These are phyloP conservation scores for Capsicum chinense DNA, from an alignment of 257 asterid genomes.

Conservation along the genomic window DNA sequence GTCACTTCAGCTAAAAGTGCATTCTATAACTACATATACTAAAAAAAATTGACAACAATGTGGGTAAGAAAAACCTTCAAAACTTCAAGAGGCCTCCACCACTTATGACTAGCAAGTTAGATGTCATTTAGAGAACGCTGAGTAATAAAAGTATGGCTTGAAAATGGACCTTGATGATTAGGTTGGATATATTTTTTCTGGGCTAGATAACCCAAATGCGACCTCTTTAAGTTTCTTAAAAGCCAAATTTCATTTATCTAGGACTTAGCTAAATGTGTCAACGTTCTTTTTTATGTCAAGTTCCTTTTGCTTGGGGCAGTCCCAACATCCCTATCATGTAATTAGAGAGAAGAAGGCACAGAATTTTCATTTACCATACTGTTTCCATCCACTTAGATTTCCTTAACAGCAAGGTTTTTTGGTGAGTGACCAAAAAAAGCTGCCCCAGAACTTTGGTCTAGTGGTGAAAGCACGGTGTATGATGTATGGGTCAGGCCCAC, in stretches of 20 bases:
- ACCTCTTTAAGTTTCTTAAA: not conserved
- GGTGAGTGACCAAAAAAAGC: not conserved
- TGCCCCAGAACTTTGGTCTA: not conserved
- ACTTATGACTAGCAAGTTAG: slow-evolving; percentile 13
- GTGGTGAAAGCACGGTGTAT: not conserved
- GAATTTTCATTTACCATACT: slow-evolving; percentile 17
- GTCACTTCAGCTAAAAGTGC: slow-evolving; percentile 30
- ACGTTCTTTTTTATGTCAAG: not conserved
- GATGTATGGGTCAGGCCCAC: slow-evolving; percentile 11
- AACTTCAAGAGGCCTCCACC: not conserved
- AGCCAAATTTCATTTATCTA: not conserved
- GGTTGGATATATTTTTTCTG: not conserved
- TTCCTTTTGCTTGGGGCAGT: slow-evolving; percentile 11
- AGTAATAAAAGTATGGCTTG: not conserved
- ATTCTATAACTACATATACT: not conserved
- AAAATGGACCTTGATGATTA: not conserved
- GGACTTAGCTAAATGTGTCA: not conserved
- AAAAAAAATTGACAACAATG: not conserved
- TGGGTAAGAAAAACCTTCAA: not conserved
- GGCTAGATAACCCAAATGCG: not conserved
- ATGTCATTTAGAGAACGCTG: slow-evolving; percentile 2
- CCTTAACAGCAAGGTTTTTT: not conserved
- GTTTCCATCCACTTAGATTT: not conserved
- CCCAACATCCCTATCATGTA: not conserved
- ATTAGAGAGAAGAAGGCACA: not conserved